These are phyloP conservation scores for Calycina herbarum DNA, from an alignment of 2,329 filamentous ascomycete species.

Conservation along the genomic window DNA sequence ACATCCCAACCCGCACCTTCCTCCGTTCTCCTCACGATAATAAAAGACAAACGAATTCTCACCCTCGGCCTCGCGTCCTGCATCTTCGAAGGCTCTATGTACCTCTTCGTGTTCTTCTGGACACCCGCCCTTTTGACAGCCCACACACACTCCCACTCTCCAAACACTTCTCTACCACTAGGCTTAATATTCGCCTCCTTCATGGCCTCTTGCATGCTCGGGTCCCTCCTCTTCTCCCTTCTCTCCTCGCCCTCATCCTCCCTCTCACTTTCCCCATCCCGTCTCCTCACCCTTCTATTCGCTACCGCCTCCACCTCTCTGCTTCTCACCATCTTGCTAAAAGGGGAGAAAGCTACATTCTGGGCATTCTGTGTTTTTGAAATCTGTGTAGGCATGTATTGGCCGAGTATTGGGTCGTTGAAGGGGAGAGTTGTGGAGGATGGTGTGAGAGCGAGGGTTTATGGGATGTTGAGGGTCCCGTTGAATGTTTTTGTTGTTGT, in stretches of 20 bases:
- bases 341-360: slow-evolving; percentile 48
- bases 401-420: slow-evolving; percentile 54
- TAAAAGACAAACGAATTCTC: slow-evolving; percentile 49
- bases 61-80: slow-evolving; percentile 53
- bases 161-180: slow-evolving; percentile 44
- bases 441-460: slow-evolving; percentile 52
- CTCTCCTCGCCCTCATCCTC: slow-evolving; percentile 32
- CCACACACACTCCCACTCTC: slow-evolving; percentile 41
- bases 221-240: slow-evolving; percentile 53
- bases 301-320: slow-evolving; percentile 41
- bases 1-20: slow-evolving; percentile 24
- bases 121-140: slow-evolving; percentile 53
- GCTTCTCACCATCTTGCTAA: slow-evolving; percentile 44
- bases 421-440: slow-evolving; percentile 58
- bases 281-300: slow-evolving; percentile 43
- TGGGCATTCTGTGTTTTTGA: slow-evolving; percentile 60
- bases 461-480: slow-evolving; percentile 57
- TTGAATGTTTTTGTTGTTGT: slow-evolving; percentile 58
- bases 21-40: slow-evolving; percentile 23
- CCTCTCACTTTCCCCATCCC: slow-evolving; percentile 36
- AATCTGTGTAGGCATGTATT: slow-evolving; percentile 57
- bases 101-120: slow-evolving; percentile 65
- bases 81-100: slow-evolving; percentile 62
- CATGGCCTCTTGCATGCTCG: slow-evolving; percentile 60
- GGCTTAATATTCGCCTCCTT: slow-evolving; percentile 58